These are phyloP conservation scores for Pezicula radicicola DNA, from an alignment of 2,329 filamentous ascomycete species.

Conservation along the genomic window DNA sequence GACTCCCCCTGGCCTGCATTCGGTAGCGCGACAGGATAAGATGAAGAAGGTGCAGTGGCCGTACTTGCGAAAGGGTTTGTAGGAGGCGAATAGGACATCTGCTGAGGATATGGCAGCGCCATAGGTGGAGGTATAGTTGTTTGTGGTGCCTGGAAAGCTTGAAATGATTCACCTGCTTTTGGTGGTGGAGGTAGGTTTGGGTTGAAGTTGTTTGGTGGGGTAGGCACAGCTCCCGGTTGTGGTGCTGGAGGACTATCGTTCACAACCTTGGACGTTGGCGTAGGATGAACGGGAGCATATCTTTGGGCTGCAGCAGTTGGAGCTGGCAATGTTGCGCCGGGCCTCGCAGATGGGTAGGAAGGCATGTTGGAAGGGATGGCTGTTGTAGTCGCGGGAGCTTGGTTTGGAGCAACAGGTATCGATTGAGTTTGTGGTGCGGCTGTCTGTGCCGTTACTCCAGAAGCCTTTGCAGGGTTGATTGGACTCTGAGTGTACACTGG, in stretches of 20 bases:
- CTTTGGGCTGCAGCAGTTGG: conserved; percentile 28
- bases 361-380: conserved; percentile 24
- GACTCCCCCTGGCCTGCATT: conserved; percentile 6
- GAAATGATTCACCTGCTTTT: conserved; percentile 43
- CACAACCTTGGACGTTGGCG: conserved; percentile 36
- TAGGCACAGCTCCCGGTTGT: conserved; percentile 54
- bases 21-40: conserved; percentile 19
- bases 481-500: conserved; percentile 57
- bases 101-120: conserved; percentile 37
- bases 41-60: conserved; percentile 22
- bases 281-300: conserved; percentile 36
- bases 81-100: conserved; percentile 51
- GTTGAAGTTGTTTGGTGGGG: conserved; percentile 31
- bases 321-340: conserved; percentile 46
- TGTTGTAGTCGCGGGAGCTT: conserved; percentile 23
- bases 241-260: conserved; percentile 46
- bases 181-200: conserved; percentile 46
- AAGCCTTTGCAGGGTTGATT: conserved; percentile 53
- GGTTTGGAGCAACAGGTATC: conserved; percentile 15
- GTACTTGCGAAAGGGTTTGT: conserved; percentile 37
- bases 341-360: conserved; percentile 39
- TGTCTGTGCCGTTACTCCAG: conserved; percentile 46
- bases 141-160: conserved; percentile 27
- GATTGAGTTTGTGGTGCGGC: conserved; percentile 19
- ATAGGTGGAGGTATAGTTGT: conserved; percentile 28